Percentiles rank a stretch among this genome's conserved stretches.
Evolutionary conservation across 768 basidiomycete genomes (phyloP).

Genomic region (Suillus weaverae): DNA sequence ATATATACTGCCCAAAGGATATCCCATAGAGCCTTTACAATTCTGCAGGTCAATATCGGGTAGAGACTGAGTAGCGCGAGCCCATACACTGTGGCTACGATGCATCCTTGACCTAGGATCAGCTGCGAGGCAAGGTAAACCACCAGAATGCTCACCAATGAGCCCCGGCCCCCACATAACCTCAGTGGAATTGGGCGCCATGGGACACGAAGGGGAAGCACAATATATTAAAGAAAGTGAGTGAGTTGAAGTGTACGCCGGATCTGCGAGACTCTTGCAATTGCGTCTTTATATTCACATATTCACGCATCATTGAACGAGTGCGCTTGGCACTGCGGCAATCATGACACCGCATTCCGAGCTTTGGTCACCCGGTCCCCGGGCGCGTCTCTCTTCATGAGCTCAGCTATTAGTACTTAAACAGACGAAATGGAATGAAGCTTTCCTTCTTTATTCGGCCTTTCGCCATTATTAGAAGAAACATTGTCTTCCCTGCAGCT

Average conservation of each 20-base stretch:
- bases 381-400: not conserved
- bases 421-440: not conserved
- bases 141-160: conserved; percentile 15
- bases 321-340: not conserved
- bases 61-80: not conserved
- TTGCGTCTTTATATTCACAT: not conserved
- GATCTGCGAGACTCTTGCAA: not conserved
- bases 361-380: not conserved
- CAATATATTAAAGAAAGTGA: not conserved
- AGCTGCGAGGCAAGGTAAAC: not conserved
- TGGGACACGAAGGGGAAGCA: not conserved
- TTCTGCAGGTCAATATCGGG: not conserved
- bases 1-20: conserved; percentile 17
- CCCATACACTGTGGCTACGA: conserved; percentile 16
- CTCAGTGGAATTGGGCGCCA: conserved; percentile 5
- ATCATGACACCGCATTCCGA: not conserved
- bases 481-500: too few species aligned
- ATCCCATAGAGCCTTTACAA: conserved; percentile 20
- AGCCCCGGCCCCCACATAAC: conserved; percentile 16
- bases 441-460: too few species aligned
- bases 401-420: not conserved
- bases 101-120: conserved; percentile 11
- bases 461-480: too few species aligned
- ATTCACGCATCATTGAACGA: not conserved
- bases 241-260: not conserved